Conservation (phyloP, 495 filamentous ascomycete species). For the Pseudoneurospora amorphoporcata region DNA sequence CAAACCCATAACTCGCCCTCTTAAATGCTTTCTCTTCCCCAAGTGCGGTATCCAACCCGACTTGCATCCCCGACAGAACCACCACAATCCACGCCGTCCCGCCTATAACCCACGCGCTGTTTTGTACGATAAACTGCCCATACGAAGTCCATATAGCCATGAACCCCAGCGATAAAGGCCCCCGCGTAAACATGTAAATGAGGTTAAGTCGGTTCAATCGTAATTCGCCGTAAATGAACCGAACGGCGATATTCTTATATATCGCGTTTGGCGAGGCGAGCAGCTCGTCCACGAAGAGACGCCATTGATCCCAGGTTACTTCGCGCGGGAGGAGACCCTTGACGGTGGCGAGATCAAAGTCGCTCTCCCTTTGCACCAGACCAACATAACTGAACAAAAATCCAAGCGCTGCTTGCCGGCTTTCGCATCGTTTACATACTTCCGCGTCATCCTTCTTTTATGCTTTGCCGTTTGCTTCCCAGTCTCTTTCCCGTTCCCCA, state of each 20-base stretch:
- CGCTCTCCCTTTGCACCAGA: too few species aligned
- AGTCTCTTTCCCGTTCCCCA: too few species aligned
- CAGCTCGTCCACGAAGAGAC: too few species aligned
- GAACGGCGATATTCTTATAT: slow-evolving; percentile 16
- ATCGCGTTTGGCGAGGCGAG: too few species aligned
- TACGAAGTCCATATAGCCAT: slow-evolving; percentile 22
- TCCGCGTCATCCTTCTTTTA: too few species aligned
- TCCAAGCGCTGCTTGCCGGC: too few species aligned
- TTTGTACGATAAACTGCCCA: slow-evolving; percentile 30
- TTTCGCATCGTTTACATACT: too few species aligned
- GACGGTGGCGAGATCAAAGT: too few species aligned
- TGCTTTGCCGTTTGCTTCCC: too few species aligned
- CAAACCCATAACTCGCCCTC: slow-evolving; percentile 41
- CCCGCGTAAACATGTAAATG: slow-evolving; percentile 14
- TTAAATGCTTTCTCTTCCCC: slow-evolving; percentile 23
- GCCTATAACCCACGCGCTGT: slow-evolving; percentile 35
- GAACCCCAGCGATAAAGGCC: slow-evolving; percentile 10
- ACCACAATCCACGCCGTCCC: slow-evolving; percentile 40
- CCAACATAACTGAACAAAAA: too few species aligned
- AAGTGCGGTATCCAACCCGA: slow-evolving; percentile 35
- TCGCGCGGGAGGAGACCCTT: too few species aligned
- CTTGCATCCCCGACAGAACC: slow-evolving; percentile 49
- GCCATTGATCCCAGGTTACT: too few species aligned
- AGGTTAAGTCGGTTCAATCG: slow-evolving; percentile 31
- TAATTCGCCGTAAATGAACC: slow-evolving; percentile 38